Percentiles rank a stretch among this genome's conserved stretches.
These are phyloP conservation scores for Cicer arietinum DNA, from an alignment of 306 rosid genomes.

Conservation along the genomic window DNA sequence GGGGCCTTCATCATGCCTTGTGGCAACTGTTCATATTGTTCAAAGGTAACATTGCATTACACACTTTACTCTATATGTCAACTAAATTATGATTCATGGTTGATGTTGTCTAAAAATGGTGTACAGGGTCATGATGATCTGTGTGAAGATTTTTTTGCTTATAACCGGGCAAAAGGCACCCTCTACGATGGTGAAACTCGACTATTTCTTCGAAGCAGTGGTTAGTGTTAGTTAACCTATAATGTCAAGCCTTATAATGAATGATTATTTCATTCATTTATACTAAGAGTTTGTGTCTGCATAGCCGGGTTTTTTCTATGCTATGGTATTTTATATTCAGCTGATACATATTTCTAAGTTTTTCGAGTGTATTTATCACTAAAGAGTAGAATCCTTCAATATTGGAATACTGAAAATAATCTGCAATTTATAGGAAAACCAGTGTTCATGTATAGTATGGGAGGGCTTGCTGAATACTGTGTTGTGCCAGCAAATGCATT, in stretches of 20 bases:
- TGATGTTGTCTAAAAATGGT: constrained; percentile 41
- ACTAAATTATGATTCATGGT: constrained; percentile 32
- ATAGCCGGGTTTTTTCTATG: not conserved
- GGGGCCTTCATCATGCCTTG: constrained; percentile 99
- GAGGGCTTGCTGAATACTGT: constrained; percentile 97
- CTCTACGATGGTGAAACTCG: constrained; percentile 98
- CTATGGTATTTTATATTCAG: constrained; percentile 26
- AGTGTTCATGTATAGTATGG: constrained; percentile 91
- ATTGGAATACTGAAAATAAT: constrained; percentile 42
- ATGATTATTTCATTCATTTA: not conserved
- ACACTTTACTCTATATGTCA: constrained; percentile 24
- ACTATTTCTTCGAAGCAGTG: constrained; percentile 72
- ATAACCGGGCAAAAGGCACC: constrained; percentile 91
- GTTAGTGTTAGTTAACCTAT: constrained; percentile 50
- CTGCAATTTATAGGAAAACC: constrained; percentile 73
- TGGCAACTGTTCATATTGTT: constrained; percentile 84
- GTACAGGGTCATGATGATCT: constrained; percentile 92
- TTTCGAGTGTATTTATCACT: constrained; percentile 37
- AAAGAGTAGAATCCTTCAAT: not conserved
- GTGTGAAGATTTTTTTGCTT: constrained; percentile 91
- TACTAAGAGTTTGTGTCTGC: no score
- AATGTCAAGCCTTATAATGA: constrained; percentile 16
- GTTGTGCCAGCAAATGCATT: constrained; percentile 91
- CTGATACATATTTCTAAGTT: constrained; percentile 17
- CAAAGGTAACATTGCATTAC: constrained; percentile 62